Evolutionary conservation across 345 rosid genomes (phyloP).

Genomic region (Geranium brycei): DNA sequence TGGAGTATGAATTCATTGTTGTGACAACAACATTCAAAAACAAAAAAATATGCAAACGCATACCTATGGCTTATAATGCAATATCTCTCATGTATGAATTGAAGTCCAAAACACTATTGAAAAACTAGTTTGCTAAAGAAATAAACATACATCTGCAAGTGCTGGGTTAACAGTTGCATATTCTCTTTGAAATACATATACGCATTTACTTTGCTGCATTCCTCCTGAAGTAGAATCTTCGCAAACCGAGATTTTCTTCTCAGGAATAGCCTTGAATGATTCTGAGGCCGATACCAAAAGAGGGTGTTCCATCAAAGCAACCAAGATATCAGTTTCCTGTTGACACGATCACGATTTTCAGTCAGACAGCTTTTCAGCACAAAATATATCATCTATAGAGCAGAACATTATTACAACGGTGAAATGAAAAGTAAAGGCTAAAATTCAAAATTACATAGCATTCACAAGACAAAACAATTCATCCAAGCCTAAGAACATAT

Average conservation of each 20-base stretch:
- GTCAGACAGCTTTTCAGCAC: neutral
- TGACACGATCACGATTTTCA: neutral
- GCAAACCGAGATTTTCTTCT: constrained; percentile 24
- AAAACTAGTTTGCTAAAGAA: neutral
- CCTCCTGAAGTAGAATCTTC: constrained; percentile 13
- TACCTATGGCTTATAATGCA: neutral
- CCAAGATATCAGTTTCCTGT: constrained; percentile 36
- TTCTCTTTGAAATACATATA: constrained; percentile 76
- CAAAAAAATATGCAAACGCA: neutral
- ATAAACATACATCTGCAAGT: constrained; percentile 45
- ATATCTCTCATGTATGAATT: neutral
- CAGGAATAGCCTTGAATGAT: constrained; percentile 36
- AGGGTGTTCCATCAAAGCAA: constrained; percentile 50
- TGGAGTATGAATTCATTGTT: neutral
- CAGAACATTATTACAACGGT: neutral
- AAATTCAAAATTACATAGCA: no score
- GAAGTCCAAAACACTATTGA: neutral
- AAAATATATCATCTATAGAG: neutral
- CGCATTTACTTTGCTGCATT: constrained; percentile 23
- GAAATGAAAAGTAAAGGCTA: neutral
- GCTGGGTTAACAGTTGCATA: constrained; percentile 60
- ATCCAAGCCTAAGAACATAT: neutral
- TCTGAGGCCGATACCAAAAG: constrained; percentile 32
- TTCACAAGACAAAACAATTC: no score
- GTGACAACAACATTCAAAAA: neutral